Base-by-base conservation (phyloP, 2,329 filamentous ascomycete genomes). In the Apiospora sp. region DNA sequence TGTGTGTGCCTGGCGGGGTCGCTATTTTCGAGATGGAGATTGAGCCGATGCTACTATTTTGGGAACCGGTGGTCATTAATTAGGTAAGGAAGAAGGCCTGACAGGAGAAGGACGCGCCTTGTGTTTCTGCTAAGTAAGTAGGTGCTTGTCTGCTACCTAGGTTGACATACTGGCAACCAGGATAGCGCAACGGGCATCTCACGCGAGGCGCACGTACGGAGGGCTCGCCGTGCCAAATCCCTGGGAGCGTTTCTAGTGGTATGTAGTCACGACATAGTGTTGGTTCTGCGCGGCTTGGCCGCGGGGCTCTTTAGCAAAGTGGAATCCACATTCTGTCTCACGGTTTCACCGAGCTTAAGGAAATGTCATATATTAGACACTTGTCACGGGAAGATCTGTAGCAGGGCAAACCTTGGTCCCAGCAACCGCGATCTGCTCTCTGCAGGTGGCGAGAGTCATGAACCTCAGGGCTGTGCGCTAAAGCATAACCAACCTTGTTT, bases 191-290 rank as follows among this genome's bases (percentile, higher is more conserved):
- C 30, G 58, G 30, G 58, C 58, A 24, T 14, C 34, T 24, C 19
- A 64, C n/a, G 19, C 34, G 27, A 64, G 34, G 12, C 30, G 58
- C 58, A 61, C 58, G 30, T 41, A 41, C 27, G 4, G 27, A 30
- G 27, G 27, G 27, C 34, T 41, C 58, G 34, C 34, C 34, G 19
- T 64, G 58, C 34, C 58, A 24, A 41, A 64, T 41, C 19, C 54
- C 30, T 64, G 34, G 34, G 54, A 61, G 34, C 58, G 58, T 22
- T 64, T 41, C 19, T 13, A 19, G 27, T 41, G 22, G 58, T 41
- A 8, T 41, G 37, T 41, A 64, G 34, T 64, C 34, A 37, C 58
- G 58, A 64, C 58, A 64, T 41, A n/a, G 58, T n/a, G 34, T 41
- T 34, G 58, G 58, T 12, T 37, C 41, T 41, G 58, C 22, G 58